Conservation (phyloP, 179 eudicot species). For the Heliamphora ciliata region DNA sequence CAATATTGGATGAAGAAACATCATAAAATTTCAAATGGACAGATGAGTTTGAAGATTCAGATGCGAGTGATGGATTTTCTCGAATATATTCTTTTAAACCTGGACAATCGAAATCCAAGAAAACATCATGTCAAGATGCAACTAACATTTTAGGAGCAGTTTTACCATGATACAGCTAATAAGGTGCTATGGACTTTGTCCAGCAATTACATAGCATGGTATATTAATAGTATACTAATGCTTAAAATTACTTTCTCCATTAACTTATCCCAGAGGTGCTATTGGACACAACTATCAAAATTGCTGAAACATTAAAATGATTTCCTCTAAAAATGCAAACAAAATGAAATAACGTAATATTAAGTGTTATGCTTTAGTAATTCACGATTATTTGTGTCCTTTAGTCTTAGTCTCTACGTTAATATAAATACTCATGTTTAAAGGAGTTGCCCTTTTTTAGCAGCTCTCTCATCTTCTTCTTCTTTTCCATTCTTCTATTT, state of each 20-base stretch:
- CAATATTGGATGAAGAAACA: constrained; percentile 42
- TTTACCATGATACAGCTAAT: neutral
- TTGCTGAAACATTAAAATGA: neutral
- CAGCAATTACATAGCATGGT: neutral
- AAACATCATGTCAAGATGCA: neutral
- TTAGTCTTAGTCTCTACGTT: too few relatives aligned
- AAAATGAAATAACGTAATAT: neutral
- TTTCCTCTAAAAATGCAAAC: neutral
- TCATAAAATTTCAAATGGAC: constrained; percentile 41
- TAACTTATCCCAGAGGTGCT: neutral
- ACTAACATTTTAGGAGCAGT: neutral
- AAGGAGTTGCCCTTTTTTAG: too few relatives aligned
- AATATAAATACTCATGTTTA: too few relatives aligned
- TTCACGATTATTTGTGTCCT: too few relatives aligned
- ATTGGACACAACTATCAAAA: neutral
- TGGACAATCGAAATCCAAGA: constrained; percentile 23
- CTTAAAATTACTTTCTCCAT: neutral
- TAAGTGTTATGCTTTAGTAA: neutral
- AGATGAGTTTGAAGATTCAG: constrained; percentile 30
- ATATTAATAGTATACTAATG: neutral
- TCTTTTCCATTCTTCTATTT: too few relatives aligned
- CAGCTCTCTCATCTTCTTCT: too few relatives aligned
- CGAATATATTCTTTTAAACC: constrained; percentile 89
- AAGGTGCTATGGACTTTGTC: neutral
- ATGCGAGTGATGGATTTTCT: constrained; percentile 62